A percentile compares a stretch with the other conserved stretches of the same genome.
phyloP scores from a whole-genome alignment of 768 basidiomycete genomes.

The Mycena maculata region DNA sequence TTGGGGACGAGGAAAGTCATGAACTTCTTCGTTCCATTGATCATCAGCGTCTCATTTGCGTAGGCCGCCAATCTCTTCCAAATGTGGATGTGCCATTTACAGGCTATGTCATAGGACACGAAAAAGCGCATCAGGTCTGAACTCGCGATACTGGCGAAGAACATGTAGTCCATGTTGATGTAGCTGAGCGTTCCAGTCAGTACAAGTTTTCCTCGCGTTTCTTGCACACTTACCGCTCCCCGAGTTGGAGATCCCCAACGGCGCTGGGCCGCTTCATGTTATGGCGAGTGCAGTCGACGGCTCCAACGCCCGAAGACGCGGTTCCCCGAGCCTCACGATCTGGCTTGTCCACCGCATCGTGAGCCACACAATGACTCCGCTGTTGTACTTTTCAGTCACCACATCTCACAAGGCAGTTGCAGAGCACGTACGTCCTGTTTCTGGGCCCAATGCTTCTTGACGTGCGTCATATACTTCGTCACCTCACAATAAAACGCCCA shows the following conservation, averaged over 20 bases:
- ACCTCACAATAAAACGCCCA: no score
- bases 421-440: neutral
- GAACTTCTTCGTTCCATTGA: neutral
- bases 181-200: neutral
- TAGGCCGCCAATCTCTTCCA: neutral
- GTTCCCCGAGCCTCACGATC: neutral
- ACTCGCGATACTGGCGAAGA: conserved; percentile 33
- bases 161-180: conserved; percentile 42
- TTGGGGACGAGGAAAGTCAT: conserved; percentile 17
- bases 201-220: neutral
- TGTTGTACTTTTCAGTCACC: neutral
- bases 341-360: neutral
- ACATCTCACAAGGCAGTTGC: no score
- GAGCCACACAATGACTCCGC: conserved; percentile 28
- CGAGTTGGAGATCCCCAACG: conserved; percentile 35
- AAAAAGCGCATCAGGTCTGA: conserved; percentile 7
- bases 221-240: conserved; percentile 33
- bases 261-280: conserved; percentile 24
- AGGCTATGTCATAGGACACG: conserved; percentile 41
- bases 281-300: conserved; percentile 19
- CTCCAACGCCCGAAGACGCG: conserved; percentile 23
- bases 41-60: no score
- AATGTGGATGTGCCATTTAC: conserved; percentile 14
- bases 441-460: conserved; percentile 4
- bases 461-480: conserved; percentile 18